Evolutionary conservation across 495 filamentous ascomycete species (phyloP).

Genomic region (Neurospora sp.): DNA sequence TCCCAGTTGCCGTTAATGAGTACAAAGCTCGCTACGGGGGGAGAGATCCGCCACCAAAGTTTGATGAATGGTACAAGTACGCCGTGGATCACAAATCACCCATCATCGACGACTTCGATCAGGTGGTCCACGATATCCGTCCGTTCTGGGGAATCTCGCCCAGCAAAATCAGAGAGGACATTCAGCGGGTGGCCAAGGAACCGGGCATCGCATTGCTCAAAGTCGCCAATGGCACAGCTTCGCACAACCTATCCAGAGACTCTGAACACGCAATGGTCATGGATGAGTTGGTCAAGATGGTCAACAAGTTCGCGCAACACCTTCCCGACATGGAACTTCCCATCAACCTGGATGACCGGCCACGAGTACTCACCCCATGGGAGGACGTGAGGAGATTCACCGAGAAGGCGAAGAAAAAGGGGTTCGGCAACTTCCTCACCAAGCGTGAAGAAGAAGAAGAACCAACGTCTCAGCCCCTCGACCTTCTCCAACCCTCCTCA

Average conservation of each 20-base stretch:
- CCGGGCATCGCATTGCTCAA: conserved; percentile 27
- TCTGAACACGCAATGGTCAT: conserved; percentile 43
- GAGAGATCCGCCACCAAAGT: conserved; percentile 50
- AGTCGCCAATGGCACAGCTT: conserved; percentile 41
- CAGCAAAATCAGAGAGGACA: conserved; percentile 42
- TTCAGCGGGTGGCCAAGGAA: conserved; percentile 26
- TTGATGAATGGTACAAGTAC: conserved; percentile 68
- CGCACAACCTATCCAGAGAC: conserved; percentile 30
- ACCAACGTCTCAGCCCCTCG: background rate
- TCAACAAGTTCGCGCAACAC: conserved; percentile 55
- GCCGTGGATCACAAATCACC: conserved; percentile 51
- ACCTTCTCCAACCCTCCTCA: background rate
- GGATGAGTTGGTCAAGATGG: conserved; percentile 55
- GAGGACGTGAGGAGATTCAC: conserved; percentile 38
- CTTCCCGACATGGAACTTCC: conserved; percentile 74
- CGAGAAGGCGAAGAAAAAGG: conserved; percentile 21
- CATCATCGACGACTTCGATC: conserved; percentile 66
- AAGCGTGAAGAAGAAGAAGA: conserved; percentile 3
- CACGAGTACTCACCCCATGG: conserved; percentile 64
- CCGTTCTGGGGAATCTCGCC: conserved; percentile 67
- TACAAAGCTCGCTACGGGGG: conserved; percentile 48
- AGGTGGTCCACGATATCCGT: conserved; percentile 56
- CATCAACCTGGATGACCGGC: conserved; percentile 70
- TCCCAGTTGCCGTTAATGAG: conserved; percentile 44
- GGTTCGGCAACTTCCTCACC: conserved; percentile 25